Conservation (phyloP, 148 eudicot species). For the Selenicereus undatus region DNA sequence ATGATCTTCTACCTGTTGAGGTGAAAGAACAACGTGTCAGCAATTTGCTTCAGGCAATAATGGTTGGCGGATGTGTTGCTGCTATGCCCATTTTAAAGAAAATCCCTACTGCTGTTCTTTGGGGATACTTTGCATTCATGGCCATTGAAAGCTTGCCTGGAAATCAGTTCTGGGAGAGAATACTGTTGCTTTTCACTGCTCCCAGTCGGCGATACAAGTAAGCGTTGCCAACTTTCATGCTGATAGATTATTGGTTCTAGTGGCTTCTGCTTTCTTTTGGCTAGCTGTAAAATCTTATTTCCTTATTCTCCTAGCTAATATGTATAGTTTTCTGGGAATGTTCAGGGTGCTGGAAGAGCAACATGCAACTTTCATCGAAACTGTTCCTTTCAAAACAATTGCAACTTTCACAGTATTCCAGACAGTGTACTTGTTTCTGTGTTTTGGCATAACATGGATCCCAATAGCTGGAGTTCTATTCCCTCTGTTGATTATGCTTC, state of each 20-base stretch:
- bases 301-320: background rate
- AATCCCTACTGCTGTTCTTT: slow-evolving; percentile 94
- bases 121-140: slow-evolving; percentile 99
- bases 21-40: slow-evolving; percentile 97
- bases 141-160: slow-evolving; percentile 99
- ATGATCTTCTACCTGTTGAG: slow-evolving; percentile 90
- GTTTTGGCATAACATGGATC: slow-evolving; percentile 97
- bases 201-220: slow-evolving; percentile 96
- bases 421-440: slow-evolving; percentile 69
- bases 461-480: slow-evolving; percentile 96
- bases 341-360: slow-evolving; percentile 75
- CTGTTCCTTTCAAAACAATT: slow-evolving; percentile 83
- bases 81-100: slow-evolving; percentile 93
- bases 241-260: background rate
- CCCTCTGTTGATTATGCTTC: slow-evolving; percentile 94
- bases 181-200: slow-evolving; percentile 82
- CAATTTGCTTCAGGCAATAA: slow-evolving; percentile 81
- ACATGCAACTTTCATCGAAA: slow-evolving; percentile 87
- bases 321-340: background rate
- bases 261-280: too few species aligned
- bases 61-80: slow-evolving; percentile 90
- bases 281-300: background rate
- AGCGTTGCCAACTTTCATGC: slow-evolving; percentile 11
- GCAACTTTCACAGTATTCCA: slow-evolving; percentile 83
- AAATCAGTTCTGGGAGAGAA: slow-evolving; percentile 97